Evolutionary conservation across 768 basidiomycete species (phyloP).

Genomic region (Tricholoma flavovirens): DNA sequence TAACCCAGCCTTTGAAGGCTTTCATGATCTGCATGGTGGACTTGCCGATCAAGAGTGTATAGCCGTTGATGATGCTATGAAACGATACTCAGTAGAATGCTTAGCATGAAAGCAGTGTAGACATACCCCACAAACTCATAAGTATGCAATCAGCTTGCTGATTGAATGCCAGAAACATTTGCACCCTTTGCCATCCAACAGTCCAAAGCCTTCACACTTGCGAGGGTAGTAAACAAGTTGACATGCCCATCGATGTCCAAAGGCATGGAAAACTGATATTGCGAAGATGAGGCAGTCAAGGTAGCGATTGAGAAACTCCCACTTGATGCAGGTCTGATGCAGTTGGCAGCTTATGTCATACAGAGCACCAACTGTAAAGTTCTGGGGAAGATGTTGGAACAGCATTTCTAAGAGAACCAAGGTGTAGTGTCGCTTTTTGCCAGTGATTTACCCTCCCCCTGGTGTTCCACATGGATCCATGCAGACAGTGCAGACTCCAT

Average conservation of each 20-base stretch:
- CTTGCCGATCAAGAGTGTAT: constrained; percentile 20
- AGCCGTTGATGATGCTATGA: constrained; percentile 22
- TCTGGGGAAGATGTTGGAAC: not conserved
- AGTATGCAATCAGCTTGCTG: not conserved
- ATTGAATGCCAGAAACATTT: constrained; percentile 29
- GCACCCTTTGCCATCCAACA: constrained; percentile 25
- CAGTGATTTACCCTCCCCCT: too few relatives aligned
- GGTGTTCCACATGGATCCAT: too few relatives aligned
- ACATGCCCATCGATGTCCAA: constrained; percentile 35
- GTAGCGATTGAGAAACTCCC: constrained; percentile 18
- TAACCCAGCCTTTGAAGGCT: constrained; percentile 8
- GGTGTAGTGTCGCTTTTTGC: not conserved
- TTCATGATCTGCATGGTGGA: constrained; percentile 8
- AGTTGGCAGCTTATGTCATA: not conserved
- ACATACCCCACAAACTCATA: too few relatives aligned
- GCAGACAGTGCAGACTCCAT: too few relatives aligned
- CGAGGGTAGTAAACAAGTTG: constrained; percentile 32
- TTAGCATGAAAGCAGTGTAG: constrained; percentile 1
- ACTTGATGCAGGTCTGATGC: constrained; percentile 12
- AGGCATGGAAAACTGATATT: constrained; percentile 34
- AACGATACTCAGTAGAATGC: not conserved
- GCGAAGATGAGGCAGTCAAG: constrained; percentile 21
- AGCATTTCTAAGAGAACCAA: not conserved
- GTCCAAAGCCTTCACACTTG: constrained; percentile 24
- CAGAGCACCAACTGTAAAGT: not conserved